phyloP scores from a whole-genome alignment of 2,329 filamentous ascomycete genomes.

The Emmonsia crescens region DNA sequence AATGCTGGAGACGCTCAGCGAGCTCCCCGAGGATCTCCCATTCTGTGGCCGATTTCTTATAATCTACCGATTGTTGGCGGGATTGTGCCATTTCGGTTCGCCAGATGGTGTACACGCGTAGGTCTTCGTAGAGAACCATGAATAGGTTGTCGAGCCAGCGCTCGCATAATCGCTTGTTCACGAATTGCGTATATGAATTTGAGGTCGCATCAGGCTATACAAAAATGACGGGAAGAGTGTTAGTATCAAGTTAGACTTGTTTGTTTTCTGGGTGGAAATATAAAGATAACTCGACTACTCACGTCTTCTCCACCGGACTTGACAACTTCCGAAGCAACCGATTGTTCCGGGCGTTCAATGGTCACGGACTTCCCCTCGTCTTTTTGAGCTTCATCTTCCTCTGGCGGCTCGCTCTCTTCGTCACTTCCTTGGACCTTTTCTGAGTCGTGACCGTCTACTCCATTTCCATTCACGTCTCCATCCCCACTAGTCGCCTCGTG shows the following conservation, averaged over 20 bases:
- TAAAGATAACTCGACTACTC: conserved; percentile 20
- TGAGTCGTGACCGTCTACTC: conserved; percentile 18
- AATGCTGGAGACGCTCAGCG: conserved; percentile 84
- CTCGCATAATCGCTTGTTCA: conserved; percentile 94
- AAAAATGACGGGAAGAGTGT: not conserved
- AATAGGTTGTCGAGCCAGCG: conserved; percentile 97
- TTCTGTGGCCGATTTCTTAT: conserved; percentile 92
- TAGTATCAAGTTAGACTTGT: not conserved
- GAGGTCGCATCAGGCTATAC: conserved; percentile 52
- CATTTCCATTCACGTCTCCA: conserved; percentile 27
- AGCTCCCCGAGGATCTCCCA: conserved; percentile 96
- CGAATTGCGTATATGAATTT: conserved; percentile 75
- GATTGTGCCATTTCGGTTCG: conserved; percentile 96
- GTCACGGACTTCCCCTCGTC: conserved; percentile 23
- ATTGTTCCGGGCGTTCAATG: conserved; percentile 70
- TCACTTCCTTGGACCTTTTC: conserved; percentile 14
- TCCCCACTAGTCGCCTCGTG: conserved; percentile 51
- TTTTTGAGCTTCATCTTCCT: conserved; percentile 16
- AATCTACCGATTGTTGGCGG: conserved; percentile 82
- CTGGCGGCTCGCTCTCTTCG: conserved; percentile 24
- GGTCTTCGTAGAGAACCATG: conserved; percentile 97
- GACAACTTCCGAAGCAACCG: conserved; percentile 63
- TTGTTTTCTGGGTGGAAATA: not conserved
- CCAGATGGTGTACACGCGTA: conserved; percentile 98
- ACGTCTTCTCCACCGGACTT: conserved; percentile 66